Percentiles rank a stretch among this genome's conserved stretches.
Evolutionary conservation across 768 basidiomycete species (phyloP).

Genomic region (Leucocoprinus leucothites): DNA sequence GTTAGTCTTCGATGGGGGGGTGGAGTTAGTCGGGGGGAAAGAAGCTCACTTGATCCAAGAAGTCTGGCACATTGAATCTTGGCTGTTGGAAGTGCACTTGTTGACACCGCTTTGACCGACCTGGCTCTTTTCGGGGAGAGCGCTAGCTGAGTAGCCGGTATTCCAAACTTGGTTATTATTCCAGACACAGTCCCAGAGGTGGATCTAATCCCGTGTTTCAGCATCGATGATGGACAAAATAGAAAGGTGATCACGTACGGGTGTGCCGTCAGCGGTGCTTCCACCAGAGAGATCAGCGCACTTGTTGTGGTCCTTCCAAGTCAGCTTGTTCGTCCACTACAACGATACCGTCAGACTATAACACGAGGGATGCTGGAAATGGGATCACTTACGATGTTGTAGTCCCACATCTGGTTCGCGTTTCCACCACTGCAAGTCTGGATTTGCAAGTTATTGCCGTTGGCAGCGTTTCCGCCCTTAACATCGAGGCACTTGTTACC

Average conservation of each 20-base stretch:
- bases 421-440: conserved; percentile 43
- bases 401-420: conserved; percentile 44
- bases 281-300: conserved; percentile 48
- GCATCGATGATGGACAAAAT: not conserved
- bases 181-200: conserved; percentile 42
- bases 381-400: conserved; percentile 34
- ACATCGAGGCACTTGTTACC: conserved; percentile 51
- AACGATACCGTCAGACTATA: not conserved
- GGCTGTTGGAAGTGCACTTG: conserved; percentile 58
- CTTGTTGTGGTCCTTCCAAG: conserved; percentile 48
- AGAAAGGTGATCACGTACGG: conserved; percentile 25
- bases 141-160: conserved; percentile 39
- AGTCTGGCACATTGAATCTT: conserved; percentile 59
- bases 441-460: conserved; percentile 50
- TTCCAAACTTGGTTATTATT: conserved; percentile 54
- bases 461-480: conserved; percentile 33
- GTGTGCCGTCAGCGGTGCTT: conserved; percentile 35
- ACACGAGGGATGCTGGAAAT: not conserved
- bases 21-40: too few species aligned
- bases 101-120: conserved; percentile 65
- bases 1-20: conserved; percentile 18
- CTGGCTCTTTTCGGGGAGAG: conserved; percentile 48
- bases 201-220: conserved; percentile 30
- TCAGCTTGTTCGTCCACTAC: conserved; percentile 34
- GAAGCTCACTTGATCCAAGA: not conserved